Evolutionary conservation across 495 filamentous ascomycete genomes (phyloP).

Genomic region (Jackrogersella minutella): DNA sequence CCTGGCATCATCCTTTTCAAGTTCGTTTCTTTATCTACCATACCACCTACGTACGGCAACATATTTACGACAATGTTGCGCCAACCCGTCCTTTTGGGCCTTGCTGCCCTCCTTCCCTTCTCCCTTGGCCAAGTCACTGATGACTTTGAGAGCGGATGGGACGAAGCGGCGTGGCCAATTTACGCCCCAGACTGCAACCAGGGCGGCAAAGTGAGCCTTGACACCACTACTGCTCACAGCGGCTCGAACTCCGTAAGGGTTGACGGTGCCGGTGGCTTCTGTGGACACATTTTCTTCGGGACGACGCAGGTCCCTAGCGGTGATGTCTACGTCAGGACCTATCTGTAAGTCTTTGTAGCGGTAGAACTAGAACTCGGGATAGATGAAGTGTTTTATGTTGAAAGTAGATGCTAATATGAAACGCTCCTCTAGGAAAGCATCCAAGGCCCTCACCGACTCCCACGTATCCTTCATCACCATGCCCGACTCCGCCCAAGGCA

Average conservation of each 20-base stretch:
- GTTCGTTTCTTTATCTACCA: constrained; percentile 17
- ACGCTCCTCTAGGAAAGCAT: constrained; percentile 55
- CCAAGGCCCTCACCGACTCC: constrained; percentile 58
- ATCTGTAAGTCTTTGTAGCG: constrained; percentile 54
- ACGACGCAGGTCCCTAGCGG: constrained; percentile 63
- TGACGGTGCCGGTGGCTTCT: constrained; percentile 62
- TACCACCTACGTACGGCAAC: constrained; percentile 15
- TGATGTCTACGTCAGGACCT: constrained; percentile 63
- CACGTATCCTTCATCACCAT: constrained; percentile 70
- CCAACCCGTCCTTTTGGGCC: constrained; percentile 53
- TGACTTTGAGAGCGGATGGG: constrained; percentile 63
- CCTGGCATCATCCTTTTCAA: constrained; percentile 28
- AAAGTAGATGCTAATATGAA: constrained; percentile 38
- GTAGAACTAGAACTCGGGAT: neutral
- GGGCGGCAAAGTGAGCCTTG: constrained; percentile 62
- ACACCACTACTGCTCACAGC: constrained; percentile 58
- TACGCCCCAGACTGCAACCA: constrained; percentile 66
- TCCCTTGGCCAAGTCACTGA: constrained; percentile 61
- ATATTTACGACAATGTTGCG: constrained; percentile 54
- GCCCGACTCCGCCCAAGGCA: constrained; percentile 62
- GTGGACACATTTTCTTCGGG: constrained; percentile 67
- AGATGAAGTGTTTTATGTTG: too few relatives aligned
- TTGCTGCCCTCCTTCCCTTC: constrained; percentile 56
- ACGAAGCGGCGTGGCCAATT: constrained; percentile 60
- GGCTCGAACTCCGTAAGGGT: constrained; percentile 65